Evolutionary conservation across 257 asterid genomes (phyloP), one percentile per base, ranked within the genome.

Genomic region (Jacaranda mimosifolia): DNA sequence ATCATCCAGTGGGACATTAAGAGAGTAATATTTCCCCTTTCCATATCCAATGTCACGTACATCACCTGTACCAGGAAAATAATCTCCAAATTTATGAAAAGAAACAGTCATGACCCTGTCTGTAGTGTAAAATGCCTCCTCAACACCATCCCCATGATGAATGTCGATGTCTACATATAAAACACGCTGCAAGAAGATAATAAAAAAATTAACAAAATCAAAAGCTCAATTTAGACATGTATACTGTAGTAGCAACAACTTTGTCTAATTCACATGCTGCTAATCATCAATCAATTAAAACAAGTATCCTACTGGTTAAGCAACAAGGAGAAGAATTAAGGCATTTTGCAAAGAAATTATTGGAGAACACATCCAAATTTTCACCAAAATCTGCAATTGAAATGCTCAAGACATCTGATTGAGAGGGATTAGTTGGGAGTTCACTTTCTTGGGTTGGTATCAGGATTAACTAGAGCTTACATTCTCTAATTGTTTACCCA

Each of bases 31-130:
- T 72, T 86, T 88, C 43, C 92, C 92, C 71, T 88, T 86, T 49
- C 86, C 92, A 70, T 80, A 88, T 73, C 92, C 90, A 78, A 86
- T 78, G 67, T 88, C 92, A 15, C 92, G 87, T 69, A 88, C 56
- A 86, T 88, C 92, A 65, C 92, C 92, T 1, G 92, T 88, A 60
- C 92, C 92, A 56, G 92, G 92, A 80, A 88, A 88, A 81, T 88
- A 88, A 80, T 88, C 92, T 75, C 92, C 92, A 67, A 88, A 88
- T 76, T 88, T 88, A 77, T 88, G 92, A 76, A 88, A 88, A 62
- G 92, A 88, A 65, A 88, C 92, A 0, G 92, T 88, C 92, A 88
- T 88, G 77, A 88, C 92, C 85, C 92, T 84, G 86, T 88, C 92
- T 59, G 92, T 88, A 26, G 92, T 88, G 85, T 88, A 88, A 82